Evolutionary conservation across 1,139 yeast species (phyloP), one percentile per base, ranked within the genome.

Genomic region (Magnusiomyces ingens): DNA sequence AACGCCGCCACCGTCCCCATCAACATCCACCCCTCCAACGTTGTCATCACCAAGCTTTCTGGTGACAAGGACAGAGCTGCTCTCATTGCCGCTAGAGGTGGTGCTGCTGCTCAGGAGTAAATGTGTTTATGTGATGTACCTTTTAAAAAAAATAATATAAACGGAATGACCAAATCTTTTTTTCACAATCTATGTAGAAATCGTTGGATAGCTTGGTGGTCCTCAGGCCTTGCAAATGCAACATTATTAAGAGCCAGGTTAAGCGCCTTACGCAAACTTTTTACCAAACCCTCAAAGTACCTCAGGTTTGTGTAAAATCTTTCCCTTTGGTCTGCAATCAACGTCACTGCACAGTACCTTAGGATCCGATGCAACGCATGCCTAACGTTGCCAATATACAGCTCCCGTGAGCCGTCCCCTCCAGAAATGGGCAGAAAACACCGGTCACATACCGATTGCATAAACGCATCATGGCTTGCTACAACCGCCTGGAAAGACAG

Each of bases 1-100:
- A 88, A 85, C 81, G 99, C 98, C 80, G 95, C 96, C 72, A 82
- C 97, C 62, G 87, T 91, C 69, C 99, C 98, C 77, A 81, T 93
- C 77, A 89, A 90, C 86, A 81, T 94, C 70, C 96, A 90, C 82
- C 96, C 99, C 75, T 91, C 98, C 64, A 94, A 94, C 83, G 95
- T 94, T 74, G 98, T 93, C 78, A 88, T 94, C 78, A 93, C 98
- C 80, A 89, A 90, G 81, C 83, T 94, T 77, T 88, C 89, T 83
- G 85, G 93, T 77, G 97, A 93, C 85, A 88, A 88, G 80, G 96
- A 93, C 85, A 88, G 99, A 85, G 90, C 91, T 84, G 95, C 88
- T 76, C 85, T 93, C 80, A 89, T 93, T 73, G 83, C 82, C 72
- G 85, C 93, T 82, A 87, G 86, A 82, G 94, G 95, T 74, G 95